Conservation (phyloP, 192 early-diverging fungal species). For the Phycomyces nitens region DNA sequence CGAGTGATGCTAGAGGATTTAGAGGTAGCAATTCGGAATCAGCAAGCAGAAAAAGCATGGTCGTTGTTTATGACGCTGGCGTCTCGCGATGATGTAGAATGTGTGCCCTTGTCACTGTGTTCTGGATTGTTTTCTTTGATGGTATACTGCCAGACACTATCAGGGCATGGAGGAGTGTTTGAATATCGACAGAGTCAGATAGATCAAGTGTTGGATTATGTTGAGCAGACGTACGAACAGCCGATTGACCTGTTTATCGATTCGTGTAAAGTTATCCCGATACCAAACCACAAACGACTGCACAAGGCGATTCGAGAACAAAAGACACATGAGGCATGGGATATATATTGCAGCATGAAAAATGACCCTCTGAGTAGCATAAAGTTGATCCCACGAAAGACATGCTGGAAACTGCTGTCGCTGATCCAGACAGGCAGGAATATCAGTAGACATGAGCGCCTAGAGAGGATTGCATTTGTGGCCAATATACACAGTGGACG, state of each 20-base stretch:
- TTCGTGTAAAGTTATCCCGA: constrained; percentile 10
- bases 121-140: constrained; percentile 16
- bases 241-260: background rate
- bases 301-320: constrained; percentile 8
- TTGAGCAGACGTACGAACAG: background rate
- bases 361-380: background rate
- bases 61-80: constrained; percentile 14
- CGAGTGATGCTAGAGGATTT: constrained; percentile 1
- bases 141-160: background rate
- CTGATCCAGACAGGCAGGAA: background rate
- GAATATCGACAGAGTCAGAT: constrained; percentile 12
- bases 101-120: constrained; percentile 17
- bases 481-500: background rate
- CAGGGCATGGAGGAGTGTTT: background rate
- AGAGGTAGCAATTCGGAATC: constrained; percentile 13
- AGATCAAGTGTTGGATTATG: constrained; percentile 19
- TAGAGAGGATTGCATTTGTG: background rate
- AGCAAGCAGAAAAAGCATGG: constrained; percentile 22
- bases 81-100: background rate
- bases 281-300: constrained; percentile 17
- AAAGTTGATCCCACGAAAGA: constrained; percentile 2
- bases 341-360: constrained; percentile 16
- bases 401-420: constrained; percentile 1
- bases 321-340: constrained; percentile 4
- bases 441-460: background rate